These are phyloP conservation scores for Neofusicoccum sp. DNA, from an alignment of 2,329 filamentous ascomycete species.

Conservation along the genomic window DNA sequence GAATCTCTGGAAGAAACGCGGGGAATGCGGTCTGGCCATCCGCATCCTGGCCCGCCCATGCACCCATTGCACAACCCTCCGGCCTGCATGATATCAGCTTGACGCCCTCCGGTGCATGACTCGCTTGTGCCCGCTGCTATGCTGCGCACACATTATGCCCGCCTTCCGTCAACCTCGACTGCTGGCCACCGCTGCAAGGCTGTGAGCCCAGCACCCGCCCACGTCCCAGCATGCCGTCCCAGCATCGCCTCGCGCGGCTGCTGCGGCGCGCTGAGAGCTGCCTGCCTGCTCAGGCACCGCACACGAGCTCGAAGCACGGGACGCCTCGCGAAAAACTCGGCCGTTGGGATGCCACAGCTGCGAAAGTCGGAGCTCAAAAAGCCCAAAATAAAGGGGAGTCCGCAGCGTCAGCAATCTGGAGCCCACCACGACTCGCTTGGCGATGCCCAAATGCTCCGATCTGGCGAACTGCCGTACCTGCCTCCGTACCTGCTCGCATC, in stretches of 20 bases:
- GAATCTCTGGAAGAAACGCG: slow-evolving; percentile 12
- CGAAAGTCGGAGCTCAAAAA: slow-evolving; percentile 10
- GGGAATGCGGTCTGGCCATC: slow-evolving; percentile 11
- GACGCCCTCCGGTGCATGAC: slow-evolving; percentile 10
- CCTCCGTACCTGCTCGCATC: neutral
- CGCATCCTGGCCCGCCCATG: neutral
- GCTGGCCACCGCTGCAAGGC: neutral
- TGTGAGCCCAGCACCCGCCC: neutral
- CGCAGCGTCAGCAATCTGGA: neutral
- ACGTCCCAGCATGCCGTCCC: neutral
- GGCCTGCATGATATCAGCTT: slow-evolving; percentile 17
- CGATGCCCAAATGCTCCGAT: neutral
- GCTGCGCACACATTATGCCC: neutral
- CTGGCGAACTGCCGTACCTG: neutral
- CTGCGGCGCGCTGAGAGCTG: neutral
- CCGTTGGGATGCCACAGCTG: neutral
- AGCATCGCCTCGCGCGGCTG: neutral
- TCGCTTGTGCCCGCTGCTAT: neutral
- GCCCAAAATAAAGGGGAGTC: neutral
- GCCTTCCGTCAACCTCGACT: neutral
- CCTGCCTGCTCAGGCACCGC: neutral
- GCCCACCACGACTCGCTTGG: neutral
- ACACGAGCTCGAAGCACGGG: neutral
- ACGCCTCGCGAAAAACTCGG: slow-evolving; percentile 16
- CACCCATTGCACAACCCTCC: slow-evolving; percentile 8